These are phyloP conservation scores for Diaporthe capsici DNA, from an alignment of 2,329 filamentous ascomycete genomes.

Conservation along the genomic window DNA sequence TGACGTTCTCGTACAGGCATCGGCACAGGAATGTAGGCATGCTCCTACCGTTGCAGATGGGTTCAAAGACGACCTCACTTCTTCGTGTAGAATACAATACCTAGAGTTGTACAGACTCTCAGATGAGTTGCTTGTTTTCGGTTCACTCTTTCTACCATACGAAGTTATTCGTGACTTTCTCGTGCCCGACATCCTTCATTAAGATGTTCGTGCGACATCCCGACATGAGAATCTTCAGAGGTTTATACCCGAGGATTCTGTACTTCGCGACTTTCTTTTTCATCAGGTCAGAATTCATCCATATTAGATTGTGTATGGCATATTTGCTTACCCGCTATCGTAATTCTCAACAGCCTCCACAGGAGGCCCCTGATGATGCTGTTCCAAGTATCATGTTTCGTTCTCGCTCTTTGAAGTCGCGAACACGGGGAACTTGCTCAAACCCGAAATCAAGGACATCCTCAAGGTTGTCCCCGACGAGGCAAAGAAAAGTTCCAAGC, in stretches of 20 bases:
- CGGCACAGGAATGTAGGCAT: no score
- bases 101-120: neutral
- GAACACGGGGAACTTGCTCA: slow-evolving; percentile 8
- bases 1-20: neutral
- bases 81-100: neutral
- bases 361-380: neutral
- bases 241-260: neutral
- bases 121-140: neutral
- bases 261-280: neutral
- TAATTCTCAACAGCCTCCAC: neutral
- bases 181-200: neutral
- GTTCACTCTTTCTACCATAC: no score
- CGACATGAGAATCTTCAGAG: neutral
- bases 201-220: neutral
- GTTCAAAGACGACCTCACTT: neutral
- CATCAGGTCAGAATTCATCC: neutral
- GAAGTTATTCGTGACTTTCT: neutral
- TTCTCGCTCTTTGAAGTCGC: slow-evolving; percentile 15
- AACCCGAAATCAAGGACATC: slow-evolving; percentile 8
- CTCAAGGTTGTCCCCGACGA: neutral
- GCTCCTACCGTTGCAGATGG: no score
- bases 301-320: neutral
- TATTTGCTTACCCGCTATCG: neutral
- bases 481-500: neutral
- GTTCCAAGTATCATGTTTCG: neutral